phyloP scores from a whole-genome alignment of 345 rosid genomes.

The Salix viminalis region DNA sequence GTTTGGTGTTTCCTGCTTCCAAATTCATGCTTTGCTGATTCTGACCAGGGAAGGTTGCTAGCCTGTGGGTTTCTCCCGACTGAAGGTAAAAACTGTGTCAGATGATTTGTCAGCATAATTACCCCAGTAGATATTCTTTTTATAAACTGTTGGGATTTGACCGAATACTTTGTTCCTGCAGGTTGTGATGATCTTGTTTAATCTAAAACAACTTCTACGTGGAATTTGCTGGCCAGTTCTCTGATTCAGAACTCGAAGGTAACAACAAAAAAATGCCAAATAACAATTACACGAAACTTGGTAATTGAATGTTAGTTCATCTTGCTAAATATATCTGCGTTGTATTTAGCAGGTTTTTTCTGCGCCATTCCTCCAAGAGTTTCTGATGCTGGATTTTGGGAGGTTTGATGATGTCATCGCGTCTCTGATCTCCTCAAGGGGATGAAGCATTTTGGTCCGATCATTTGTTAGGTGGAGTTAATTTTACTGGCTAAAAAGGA shows the following conservation, averaged over 20 bases:
- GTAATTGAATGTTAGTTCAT: not conserved
- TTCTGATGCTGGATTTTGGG: not conserved
- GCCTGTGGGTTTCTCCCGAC: not conserved
- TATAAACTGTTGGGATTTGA: not conserved
- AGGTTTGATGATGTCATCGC: not conserved
- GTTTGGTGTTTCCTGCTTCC: conserved; percentile 55
- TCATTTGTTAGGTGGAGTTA: not conserved
- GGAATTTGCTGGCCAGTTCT: not conserved
- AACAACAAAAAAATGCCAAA: not conserved
- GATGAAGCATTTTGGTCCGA: conserved; percentile 60
- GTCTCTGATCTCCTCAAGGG: conserved; percentile 19
- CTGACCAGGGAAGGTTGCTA: conserved; percentile 11
- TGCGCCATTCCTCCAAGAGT: not conserved
- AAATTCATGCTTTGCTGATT: conserved; percentile 65
- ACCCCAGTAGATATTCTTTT: not conserved
- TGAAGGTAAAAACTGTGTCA: not conserved
- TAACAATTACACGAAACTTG: not conserved
- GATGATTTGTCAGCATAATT: not conserved
- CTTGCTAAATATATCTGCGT: not conserved
- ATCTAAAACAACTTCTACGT: not conserved
- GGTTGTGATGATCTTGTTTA: not conserved
- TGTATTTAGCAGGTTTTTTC: not conserved
- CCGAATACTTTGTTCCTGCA: not conserved
- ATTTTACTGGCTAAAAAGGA: not conserved
- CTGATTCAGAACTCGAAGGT: not conserved